Evolutionary conservation across 371 early-diverging fungal species (phyloP), one percentile per base, ranked within the genome.

Genomic region (Syncephalastrum contaminatum): DNA sequence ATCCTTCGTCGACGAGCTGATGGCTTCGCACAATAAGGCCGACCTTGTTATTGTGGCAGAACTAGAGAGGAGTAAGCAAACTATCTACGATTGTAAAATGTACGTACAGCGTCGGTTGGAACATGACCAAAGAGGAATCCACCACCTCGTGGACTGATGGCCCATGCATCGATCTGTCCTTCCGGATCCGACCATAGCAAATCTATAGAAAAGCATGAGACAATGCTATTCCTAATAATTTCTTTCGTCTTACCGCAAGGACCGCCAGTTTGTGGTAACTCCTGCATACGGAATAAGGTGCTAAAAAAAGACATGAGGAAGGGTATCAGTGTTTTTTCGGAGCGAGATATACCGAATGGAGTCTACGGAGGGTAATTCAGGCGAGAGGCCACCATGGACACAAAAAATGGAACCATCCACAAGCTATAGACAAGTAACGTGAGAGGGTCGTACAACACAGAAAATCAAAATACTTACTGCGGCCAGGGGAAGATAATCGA

Each of bases 181-280:
- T 99, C 99, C 3, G 99, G 99, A 77, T 99, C 99, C 21, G 97
- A 96, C 99, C 99, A 99, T 20, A 97, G 85, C 20, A 99, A 67
- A 77, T 99, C 99, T 60, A 59, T n/a, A 45, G 15, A 12, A 14
- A 13, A 18, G 51, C 39, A 22, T 12, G 18, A 41, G 39, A 25
- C 27, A 1, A 19, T 30, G 16, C 13, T 46, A 51, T 36, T 50
- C 25, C 25, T 12, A 15, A 6, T 40, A 19, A 0, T 42, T 16
- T 10, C 20, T 20, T 16, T 57, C 4, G 7, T 41, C 61, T 59
- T 68, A 77, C 77, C 77, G 54, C 78, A 77, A 40, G 72, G 70
- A 13, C 75, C 74, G 50, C 78, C 78, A 24, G 67, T 70, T 22
- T 77, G 78, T 20, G 78, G 78, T 27, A 77, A 47, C 54, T 77